Conservation (phyloP, 257 asterid species). For the Solanum sejunctum region DNA sequence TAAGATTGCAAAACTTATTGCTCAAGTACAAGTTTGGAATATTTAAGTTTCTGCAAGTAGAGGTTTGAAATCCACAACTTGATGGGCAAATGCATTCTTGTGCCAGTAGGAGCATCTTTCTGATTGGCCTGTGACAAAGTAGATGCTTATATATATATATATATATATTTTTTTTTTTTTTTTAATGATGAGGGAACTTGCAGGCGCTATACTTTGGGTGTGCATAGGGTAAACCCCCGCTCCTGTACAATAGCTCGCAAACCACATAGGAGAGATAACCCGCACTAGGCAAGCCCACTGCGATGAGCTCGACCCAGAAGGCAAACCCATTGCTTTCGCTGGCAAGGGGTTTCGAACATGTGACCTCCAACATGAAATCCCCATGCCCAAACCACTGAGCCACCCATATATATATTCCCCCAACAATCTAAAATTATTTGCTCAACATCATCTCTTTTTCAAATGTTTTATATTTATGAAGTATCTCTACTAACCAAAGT, state of each 20-base stretch:
- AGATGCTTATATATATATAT: neutral
- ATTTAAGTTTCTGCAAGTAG: neutral
- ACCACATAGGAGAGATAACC: too few species aligned
- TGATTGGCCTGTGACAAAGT: neutral
- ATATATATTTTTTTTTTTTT: neutral
- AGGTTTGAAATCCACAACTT: neutral
- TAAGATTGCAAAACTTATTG: neutral
- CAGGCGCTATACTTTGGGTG: too few species aligned
- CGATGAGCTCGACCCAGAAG: too few species aligned
- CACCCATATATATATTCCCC: neutral
- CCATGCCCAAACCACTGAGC: too few species aligned
- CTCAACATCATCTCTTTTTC: neutral
- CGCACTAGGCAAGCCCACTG: too few species aligned
- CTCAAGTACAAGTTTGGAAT: neutral
- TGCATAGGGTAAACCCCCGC: too few species aligned
- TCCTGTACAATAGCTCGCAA: too few species aligned
- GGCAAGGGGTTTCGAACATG: too few species aligned
- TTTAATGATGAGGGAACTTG: too few species aligned
- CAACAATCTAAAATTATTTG: neutral
- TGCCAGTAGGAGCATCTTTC: neutral
- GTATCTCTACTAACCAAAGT: neutral
- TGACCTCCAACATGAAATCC: too few species aligned
- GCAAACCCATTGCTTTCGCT: too few species aligned
- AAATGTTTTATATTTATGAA: neutral
- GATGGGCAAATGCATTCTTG: neutral